Evolutionary conservation across 2,329 filamentous ascomycete species (phyloP).

Genomic region (Verticillium dahliae): DNA sequence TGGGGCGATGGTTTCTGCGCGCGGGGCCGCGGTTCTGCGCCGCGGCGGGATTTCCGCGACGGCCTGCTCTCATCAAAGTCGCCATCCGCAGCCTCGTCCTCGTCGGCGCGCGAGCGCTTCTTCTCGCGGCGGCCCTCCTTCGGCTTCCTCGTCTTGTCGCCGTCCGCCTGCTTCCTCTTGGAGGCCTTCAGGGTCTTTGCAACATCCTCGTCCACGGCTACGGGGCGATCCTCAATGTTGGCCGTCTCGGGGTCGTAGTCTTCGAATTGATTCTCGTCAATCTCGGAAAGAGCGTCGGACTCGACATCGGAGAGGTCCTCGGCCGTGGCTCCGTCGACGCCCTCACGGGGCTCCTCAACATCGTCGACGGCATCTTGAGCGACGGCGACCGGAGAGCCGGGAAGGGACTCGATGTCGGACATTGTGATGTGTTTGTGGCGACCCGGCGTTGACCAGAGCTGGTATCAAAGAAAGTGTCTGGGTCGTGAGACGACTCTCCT

Average conservation of each 20-base stretch:
- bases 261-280: conserved; percentile 64
- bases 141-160: conserved; percentile 63
- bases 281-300: conserved; percentile 57
- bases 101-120: conserved; percentile 48
- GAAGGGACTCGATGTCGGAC: conserved; percentile 41
- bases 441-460: not conserved
- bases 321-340: conserved; percentile 31
- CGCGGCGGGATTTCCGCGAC: conserved; percentile 38
- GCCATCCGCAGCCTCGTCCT: conserved; percentile 35
- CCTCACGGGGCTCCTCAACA: conserved; percentile 12
- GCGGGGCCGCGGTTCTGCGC: conserved; percentile 41
- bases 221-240: conserved; percentile 55
- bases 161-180: conserved; percentile 60
- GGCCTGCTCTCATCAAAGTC: conserved; percentile 23
- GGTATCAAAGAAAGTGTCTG: not conserved
- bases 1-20: conserved; percentile 39
- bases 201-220: conserved; percentile 62
- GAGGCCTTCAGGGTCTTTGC: conserved; percentile 57
- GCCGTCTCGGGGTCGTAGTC: conserved; percentile 62
- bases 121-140: conserved; percentile 68
- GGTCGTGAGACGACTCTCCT: not conserved
- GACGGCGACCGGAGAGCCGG: conserved; percentile 24
- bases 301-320: conserved; percentile 46
- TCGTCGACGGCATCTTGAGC: conserved; percentile 18
- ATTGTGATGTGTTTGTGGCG: conserved; percentile 17